A percentile compares a stretch with the other conserved stretches of the same genome.
phyloP scores from a whole-genome alignment of 129 eudicot species.

The Sambucus nigra region DNA sequence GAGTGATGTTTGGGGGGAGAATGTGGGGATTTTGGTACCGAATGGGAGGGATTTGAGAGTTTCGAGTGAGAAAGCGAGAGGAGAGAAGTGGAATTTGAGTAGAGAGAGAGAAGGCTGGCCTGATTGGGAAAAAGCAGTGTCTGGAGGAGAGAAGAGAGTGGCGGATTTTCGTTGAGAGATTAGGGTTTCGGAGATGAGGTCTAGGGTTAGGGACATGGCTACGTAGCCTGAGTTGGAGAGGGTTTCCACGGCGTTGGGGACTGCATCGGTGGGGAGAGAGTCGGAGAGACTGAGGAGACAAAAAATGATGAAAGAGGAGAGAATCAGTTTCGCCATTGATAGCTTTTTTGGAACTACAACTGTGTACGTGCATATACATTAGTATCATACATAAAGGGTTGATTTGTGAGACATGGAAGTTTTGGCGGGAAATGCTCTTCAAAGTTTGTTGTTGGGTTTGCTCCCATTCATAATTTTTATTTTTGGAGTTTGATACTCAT shows the following conservation, averaged over 20 bases:
- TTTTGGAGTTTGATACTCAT: too few relatives aligned
- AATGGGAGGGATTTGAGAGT: slow-evolving; percentile 47
- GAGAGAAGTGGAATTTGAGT: slow-evolving; percentile 51
- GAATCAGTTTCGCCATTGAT: slow-evolving; percentile 32
- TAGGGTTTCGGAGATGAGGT: slow-evolving; percentile 29
- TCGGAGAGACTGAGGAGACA: slow-evolving; percentile 24
- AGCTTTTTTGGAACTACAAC: too few relatives aligned
- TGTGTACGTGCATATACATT: too few relatives aligned
- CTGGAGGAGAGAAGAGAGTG: slow-evolving; percentile 60
- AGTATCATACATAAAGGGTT: too few relatives aligned
- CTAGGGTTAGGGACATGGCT: slow-evolving; percentile 71
- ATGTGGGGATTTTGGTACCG: slow-evolving; percentile 44
- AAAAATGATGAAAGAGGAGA: slow-evolving; percentile 17
- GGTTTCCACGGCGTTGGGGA: slow-evolving; percentile 54
- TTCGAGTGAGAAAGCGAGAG: slow-evolving; percentile 31
- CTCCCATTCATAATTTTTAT: too few relatives aligned
- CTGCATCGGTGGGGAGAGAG: slow-evolving; percentile 30
- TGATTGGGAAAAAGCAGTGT: slow-evolving; percentile 30
- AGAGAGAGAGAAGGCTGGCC: slow-evolving; percentile 51
- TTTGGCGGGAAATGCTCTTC: slow-evolving; percentile 25
- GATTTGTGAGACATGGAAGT: too few relatives aligned
- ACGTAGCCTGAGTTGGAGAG: slow-evolving; percentile 66
- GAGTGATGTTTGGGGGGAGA: slow-evolving; percentile 25
- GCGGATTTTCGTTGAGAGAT: slow-evolving; percentile 31
- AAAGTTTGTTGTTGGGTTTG: too few relatives aligned